Evolutionary conservation across 176 grass and related monocot genomes (phyloP).

Genomic region (Carex pumila): DNA sequence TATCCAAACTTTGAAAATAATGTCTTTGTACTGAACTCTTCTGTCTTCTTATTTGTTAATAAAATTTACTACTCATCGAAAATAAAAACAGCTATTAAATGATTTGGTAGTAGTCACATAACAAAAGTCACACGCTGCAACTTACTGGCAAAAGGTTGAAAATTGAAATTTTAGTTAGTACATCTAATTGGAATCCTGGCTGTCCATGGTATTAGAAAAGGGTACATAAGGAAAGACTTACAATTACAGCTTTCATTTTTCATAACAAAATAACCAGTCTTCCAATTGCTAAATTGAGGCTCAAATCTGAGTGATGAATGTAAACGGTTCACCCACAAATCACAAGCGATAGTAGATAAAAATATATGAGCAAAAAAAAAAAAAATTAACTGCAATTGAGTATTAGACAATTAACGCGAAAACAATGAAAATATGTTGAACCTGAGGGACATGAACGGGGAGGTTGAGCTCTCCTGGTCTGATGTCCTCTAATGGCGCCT

Average conservation of each 20-base stretch:
- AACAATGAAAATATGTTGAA: background rate
- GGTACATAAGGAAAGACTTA: background rate
- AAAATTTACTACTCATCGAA: background rate
- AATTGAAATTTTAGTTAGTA: background rate
- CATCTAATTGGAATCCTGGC: background rate
- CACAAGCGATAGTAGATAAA: background rate
- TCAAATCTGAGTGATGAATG: background rate
- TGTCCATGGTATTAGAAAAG: background rate
- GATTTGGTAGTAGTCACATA: background rate
- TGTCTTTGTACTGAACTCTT: background rate
- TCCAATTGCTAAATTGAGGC: background rate
- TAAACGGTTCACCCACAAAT: background rate
- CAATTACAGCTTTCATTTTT: background rate
- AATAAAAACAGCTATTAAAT: background rate
- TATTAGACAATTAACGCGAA: background rate
- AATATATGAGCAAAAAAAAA: background rate
- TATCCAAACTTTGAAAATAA: background rate
- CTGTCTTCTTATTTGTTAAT: background rate
- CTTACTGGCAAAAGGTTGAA: background rate
- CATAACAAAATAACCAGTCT: background rate
- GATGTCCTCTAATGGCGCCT: slow-evolving; percentile 34
- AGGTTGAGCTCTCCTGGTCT: slow-evolving; percentile 61
- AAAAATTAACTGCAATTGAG: background rate
- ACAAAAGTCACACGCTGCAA: background rate
- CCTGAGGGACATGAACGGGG: slow-evolving; percentile 39